Conservation (phyloP, 202 grass and related monocot species). For the Sporobolus alterniflorus region DNA sequence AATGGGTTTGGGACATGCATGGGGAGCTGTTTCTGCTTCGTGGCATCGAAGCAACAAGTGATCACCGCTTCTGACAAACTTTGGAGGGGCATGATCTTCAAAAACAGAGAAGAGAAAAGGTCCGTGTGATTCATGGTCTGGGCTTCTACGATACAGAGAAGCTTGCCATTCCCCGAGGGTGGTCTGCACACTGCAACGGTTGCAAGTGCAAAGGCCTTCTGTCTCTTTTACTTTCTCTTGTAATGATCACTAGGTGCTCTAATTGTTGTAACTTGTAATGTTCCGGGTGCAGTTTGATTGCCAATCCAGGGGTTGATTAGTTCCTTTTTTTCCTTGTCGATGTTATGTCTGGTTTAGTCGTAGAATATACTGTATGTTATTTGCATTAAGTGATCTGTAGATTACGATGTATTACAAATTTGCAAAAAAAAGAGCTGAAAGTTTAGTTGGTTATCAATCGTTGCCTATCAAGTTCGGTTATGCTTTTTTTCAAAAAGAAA, state of each 20-base stretch:
- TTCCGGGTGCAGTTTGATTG: neutral
- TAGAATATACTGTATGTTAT: neutral
- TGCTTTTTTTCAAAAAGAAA: neutral
- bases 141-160: conserved; percentile 18
- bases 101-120: neutral
- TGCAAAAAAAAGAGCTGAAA: neutral
- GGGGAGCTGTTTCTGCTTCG: conserved; percentile 8
- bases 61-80: conserved; percentile 19
- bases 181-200: conserved; percentile 29
- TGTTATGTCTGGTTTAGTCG: neutral
- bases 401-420: neutral
- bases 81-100: neutral
- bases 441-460: neutral
- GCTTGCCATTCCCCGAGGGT: conserved; percentile 4
- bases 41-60: conserved; percentile 12
- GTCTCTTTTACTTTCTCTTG: neutral
- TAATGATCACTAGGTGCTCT: conserved; percentile 31
- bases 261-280: neutral
- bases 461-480: neutral
- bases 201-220: conserved; percentile 34
- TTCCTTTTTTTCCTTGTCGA: neutral
- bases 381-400: conserved; percentile 4
- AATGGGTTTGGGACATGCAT: neutral
- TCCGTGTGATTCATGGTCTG: neutral
- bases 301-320: conserved; percentile 44